Evolutionary conservation across 345 rosid species (phyloP), one percentile per base, ranked within the genome.

Genomic region (Microthlaspi erraticum): DNA sequence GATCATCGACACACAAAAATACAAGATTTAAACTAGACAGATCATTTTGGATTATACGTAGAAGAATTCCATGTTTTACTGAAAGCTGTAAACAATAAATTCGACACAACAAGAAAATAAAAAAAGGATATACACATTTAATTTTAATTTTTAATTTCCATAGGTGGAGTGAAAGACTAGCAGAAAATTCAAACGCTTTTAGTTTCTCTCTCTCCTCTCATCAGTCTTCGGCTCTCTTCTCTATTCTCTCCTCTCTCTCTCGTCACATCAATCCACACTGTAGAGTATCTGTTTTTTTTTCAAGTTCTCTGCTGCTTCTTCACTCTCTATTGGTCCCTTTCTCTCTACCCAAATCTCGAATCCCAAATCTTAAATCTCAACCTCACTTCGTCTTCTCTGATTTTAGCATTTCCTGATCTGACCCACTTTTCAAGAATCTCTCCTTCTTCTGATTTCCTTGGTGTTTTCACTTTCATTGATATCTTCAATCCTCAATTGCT

Each of bases 251-350:
- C 16, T 53, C 59, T 65, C 59, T 65, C 66, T 51, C 26, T 59
- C 48, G 73, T 74, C 78, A 59, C 78, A 74, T 74, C 62, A 74
- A 66, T 74, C 71, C 78, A 66, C 63, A 74, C 54, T 55, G 58
- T 72, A 23, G 38, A 41, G 63, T 37, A 54, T 64, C 70, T 64
- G 23, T 29, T 38, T 46, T 39, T 49, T 49, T 33, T 31, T 31
- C 29, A 58, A 66, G 9, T 48, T 74, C 62, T 33, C 68, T 57
- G 64, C 58, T 60, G 7, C 49, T 17, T 69, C 57, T 60, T 41
- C 60, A 73, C 17, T 42, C 19, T 23, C 59, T 17, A 39, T 74
- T 66, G 67, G 46, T 74, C 49, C 31, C 16, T 70, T 70, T 49
- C 67, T 50, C 36, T 12, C 13, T 26, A 26, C 60, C 41, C 68